Conservation (phyloP, 352 stramenopile genomes). For the Pythium guiyangense region DNA sequence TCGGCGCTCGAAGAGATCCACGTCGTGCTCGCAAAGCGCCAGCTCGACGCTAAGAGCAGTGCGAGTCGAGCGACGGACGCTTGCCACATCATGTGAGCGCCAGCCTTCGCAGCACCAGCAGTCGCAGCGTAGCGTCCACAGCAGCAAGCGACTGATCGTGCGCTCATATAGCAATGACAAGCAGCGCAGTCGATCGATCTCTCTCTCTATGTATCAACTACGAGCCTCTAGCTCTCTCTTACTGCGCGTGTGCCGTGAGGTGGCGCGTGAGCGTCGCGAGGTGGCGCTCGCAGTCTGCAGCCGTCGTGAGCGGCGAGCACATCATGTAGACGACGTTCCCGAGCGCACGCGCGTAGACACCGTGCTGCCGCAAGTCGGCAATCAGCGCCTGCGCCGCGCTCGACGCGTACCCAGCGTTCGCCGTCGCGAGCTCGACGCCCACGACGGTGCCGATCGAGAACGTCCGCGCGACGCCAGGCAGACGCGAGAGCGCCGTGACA, state of each 20-base stretch:
- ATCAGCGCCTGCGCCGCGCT: constrained; percentile 62
- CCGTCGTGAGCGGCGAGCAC: constrained; percentile 73
- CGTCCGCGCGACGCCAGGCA: constrained; percentile 47
- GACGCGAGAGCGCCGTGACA: constrained; percentile 44
- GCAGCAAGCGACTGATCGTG: too few species aligned
- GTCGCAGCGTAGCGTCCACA: too few species aligned
- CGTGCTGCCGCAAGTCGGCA: constrained; percentile 46
- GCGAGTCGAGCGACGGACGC: neutral
- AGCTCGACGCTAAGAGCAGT: constrained; percentile 17
- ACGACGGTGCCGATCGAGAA: constrained; percentile 80
- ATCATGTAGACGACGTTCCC: constrained; percentile 87
- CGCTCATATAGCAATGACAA: too few species aligned
- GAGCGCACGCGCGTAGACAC: constrained; percentile 74
- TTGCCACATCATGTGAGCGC: constrained; percentile 6
- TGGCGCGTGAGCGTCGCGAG: constrained; percentile 40
- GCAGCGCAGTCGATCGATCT: too few species aligned
- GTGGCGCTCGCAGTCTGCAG: constrained; percentile 56
- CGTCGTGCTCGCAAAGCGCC: constrained; percentile 54
- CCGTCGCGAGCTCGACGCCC: constrained; percentile 61
- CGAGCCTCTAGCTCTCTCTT: neutral
- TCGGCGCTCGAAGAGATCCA: constrained; percentile 55
- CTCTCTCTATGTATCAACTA: too few species aligned
- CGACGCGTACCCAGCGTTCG: constrained; percentile 60
- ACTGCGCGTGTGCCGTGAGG: constrained; percentile 22
- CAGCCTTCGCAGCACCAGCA: too few species aligned